These are phyloP conservation scores for Trametes versicolor DNA, from an alignment of 1,284 basidiomycete species.

Conservation along the genomic window DNA sequence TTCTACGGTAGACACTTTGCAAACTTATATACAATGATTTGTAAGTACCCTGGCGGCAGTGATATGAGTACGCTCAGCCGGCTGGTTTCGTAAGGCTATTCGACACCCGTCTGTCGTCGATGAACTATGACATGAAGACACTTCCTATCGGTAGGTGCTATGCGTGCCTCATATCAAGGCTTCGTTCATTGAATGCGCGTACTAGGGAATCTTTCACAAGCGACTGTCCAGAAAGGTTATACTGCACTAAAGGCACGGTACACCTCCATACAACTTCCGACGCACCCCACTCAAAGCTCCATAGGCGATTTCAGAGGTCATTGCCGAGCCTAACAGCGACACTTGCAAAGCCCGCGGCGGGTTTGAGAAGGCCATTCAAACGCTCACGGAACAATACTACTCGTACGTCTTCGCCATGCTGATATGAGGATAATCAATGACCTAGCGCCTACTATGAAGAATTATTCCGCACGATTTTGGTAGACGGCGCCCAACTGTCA, in stretches of 20 bases:
- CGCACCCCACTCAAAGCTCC: neutral
- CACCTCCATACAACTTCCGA: neutral
- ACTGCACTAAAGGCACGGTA: slow-evolving; percentile 60
- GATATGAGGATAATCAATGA: neutral
- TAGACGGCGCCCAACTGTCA: slow-evolving; percentile 57
- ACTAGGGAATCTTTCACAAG: slow-evolving; percentile 63
- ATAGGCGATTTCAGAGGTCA: slow-evolving; percentile 62
- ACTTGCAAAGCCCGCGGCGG: slow-evolving; percentile 50
- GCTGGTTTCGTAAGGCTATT: slow-evolving; percentile 54
- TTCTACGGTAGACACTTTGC: slow-evolving; percentile 65
- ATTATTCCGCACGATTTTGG: slow-evolving; percentile 74
- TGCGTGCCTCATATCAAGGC: slow-evolving; percentile 17
- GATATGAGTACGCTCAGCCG: neutral
- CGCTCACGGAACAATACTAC: slow-evolving; percentile 64
- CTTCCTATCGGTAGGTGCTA: slow-evolving; percentile 71
- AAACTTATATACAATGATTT: slow-evolving; percentile 64
- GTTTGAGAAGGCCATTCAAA: slow-evolving; percentile 52
- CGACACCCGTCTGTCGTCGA: slow-evolving; percentile 63
- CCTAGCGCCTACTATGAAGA: slow-evolving; percentile 44
- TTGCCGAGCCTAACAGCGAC: slow-evolving; percentile 55
- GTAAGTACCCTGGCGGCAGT: slow-evolving; percentile 44
- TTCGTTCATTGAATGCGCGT: neutral
- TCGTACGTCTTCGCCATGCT: slow-evolving; percentile 52
- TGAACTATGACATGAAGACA: slow-evolving; percentile 79
- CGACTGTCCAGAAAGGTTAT: slow-evolving; percentile 66